Conservation (phyloP, 2,329 filamentous ascomycete genomes). For the Iodosphaeria phyllophila region DNA sequence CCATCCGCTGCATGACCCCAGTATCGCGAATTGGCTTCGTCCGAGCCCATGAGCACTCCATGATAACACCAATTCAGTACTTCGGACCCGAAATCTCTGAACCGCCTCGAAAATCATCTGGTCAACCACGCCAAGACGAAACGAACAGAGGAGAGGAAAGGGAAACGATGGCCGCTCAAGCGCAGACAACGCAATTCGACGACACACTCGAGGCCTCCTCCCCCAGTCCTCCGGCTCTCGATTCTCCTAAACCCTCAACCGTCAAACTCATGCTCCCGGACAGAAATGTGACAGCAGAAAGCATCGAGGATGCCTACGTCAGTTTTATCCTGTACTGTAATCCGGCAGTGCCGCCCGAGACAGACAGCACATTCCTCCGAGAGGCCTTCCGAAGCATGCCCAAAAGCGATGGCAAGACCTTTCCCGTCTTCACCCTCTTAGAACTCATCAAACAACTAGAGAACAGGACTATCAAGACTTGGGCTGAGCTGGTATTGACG, state of each 20-base stretch:
- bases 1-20: too few relatives aligned
- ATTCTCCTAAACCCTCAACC: constrained; percentile 10
- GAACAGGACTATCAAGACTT: constrained; percentile 73
- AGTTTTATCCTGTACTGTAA: constrained; percentile 83
- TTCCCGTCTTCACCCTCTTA: constrained; percentile 60
- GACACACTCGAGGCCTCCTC: too few relatives aligned
- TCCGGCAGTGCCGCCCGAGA: constrained; percentile 51
- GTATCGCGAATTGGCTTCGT: too few relatives aligned
- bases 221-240: too few relatives aligned
- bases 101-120: too few relatives aligned
- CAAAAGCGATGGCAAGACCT: constrained; percentile 73
- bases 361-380: constrained; percentile 51
- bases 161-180: too few relatives aligned
- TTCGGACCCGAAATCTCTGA: too few relatives aligned
- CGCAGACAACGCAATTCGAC: too few relatives aligned
- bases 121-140: too few relatives aligned
- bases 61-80: too few relatives aligned
- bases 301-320: constrained; percentile 68
- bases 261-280: constrained; percentile 34
- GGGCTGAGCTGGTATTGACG: constrained; percentile 71
- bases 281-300: constrained; percentile 46
- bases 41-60: too few relatives aligned
- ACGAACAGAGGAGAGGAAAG: too few relatives aligned
- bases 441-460: constrained; percentile 65
- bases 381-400: constrained; percentile 65